Evolutionary conservation across 768 basidiomycete genomes (phyloP).

Genomic region (Lentinula edodes): DNA sequence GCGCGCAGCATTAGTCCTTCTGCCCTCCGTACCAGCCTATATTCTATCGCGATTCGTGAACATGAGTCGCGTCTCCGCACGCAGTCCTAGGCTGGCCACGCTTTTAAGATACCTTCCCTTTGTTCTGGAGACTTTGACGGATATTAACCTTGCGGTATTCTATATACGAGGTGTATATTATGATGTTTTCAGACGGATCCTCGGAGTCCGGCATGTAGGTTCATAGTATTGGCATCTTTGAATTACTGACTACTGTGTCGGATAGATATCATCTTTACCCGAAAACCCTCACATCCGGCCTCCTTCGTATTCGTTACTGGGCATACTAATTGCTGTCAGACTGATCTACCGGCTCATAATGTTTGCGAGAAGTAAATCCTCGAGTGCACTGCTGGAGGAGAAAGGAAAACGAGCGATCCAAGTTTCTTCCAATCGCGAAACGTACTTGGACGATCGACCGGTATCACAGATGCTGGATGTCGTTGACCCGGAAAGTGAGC

Average conservation of each 20-base stretch:
- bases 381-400: constrained; percentile 14
- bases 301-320: constrained; percentile 84
- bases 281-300: constrained; percentile 67
- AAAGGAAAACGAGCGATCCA: constrained; percentile 26
- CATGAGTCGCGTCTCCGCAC: constrained; percentile 28
- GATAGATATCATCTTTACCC: constrained; percentile 70
- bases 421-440: constrained; percentile 23
- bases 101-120: constrained; percentile 38
- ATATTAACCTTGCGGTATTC: constrained; percentile 76
- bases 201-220: constrained; percentile 65
- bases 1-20: constrained; percentile 54
- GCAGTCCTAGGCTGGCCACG: constrained; percentile 27
- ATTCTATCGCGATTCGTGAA: constrained; percentile 44
- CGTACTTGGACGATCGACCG: constrained; percentile 55
- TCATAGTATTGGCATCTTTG: background rate
- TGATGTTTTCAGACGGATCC: constrained; percentile 58
- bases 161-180: constrained; percentile 81
- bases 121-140: constrained; percentile 50
- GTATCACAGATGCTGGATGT: constrained; percentile 51
- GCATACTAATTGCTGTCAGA: constrained; percentile 62
- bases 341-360: constrained; percentile 56
- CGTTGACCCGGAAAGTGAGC: constrained; percentile 46
- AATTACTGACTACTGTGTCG: background rate
- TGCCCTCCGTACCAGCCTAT: constrained; percentile 64
- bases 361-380: constrained; percentile 27